Evolutionary conservation across 1,284 basidiomycete genomes (phyloP), one percentile per base, ranked within the genome.

Genomic region (Neonothopanus nambi): DNA sequence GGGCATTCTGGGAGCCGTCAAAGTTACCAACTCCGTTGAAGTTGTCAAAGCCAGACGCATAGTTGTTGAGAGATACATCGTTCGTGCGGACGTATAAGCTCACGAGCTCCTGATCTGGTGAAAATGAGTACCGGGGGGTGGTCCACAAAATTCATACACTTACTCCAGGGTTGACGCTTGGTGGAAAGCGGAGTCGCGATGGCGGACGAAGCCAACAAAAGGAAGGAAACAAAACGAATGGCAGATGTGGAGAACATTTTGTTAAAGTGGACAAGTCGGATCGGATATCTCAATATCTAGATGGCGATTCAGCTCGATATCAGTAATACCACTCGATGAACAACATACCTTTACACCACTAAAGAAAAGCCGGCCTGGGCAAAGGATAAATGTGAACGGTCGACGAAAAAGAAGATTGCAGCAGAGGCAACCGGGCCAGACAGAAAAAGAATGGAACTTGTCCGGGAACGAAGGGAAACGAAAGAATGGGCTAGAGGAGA

Each of bases 21-120:
- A 75, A 75, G 65, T 75, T 74, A 38, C 64, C 64, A 42, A 58
- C 39, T 30, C 75, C 75, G 50, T 69, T 70, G 64, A 75, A 75
- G 65, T 72, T 67, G 54, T 75, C 74, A 54, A 76, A 75, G 46
- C 63, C 59, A 37, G 59, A 55, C 52, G 75, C 64, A 65, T 68
- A 75, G 63, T 68, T 63, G 58, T 71, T 64, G 60, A 76, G 72
- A 21, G 70, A 70, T 54, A 55, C 17, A 36, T 23, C 51, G 18
- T 40, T 42, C 43, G 21, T 46, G 30, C 52, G 45, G 6, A 48
- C 30, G 23, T 54, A 54, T n/a, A 54, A 23, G 52, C 43, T 20
- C 7, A 53, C 45, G 23, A 53, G 39, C n/a, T 53, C 51, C 21
- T 42, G 24, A 23, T 42, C 52, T 54, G 26, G 13, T 5, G 18